These are phyloP conservation scores for Grammothele lineata DNA, from an alignment of 768 basidiomycete species.

Conservation along the genomic window DNA sequence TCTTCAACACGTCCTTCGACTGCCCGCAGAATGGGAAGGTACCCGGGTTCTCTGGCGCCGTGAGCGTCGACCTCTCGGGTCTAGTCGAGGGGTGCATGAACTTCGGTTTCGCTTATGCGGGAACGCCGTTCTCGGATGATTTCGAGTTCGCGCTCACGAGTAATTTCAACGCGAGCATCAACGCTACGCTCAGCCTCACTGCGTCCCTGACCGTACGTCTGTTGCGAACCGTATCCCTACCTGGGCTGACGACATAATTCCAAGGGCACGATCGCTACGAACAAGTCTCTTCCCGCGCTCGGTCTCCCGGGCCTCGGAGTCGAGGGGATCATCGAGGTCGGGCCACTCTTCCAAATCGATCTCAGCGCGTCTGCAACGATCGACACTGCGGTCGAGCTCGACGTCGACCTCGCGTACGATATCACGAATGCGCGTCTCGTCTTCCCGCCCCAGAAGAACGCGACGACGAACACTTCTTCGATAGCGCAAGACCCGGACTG, in stretches of 20 bases:
- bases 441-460: conserved; percentile 34
- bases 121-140: conserved; percentile 32
- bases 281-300: conserved; percentile 35
- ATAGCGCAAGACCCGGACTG: neutral
- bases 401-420: conserved; percentile 39
- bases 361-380: conserved; percentile 24
- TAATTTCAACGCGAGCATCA: conserved; percentile 32
- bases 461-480: neutral
- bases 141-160: conserved; percentile 28
- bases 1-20: conserved; percentile 14
- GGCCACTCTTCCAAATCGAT: conserved; percentile 42
- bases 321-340: conserved; percentile 44
- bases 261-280: too few relatives aligned
- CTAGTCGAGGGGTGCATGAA: conserved; percentile 29
- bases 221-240: too few relatives aligned
- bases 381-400: conserved; percentile 36
- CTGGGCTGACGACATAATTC: too few relatives aligned
- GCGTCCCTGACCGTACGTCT: conserved; percentile 3
- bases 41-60: conserved; percentile 14
- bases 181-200: conserved; percentile 40
- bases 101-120: conserved; percentile 37
- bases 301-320: conserved; percentile 48
- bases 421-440: conserved; percentile 36
- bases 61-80: conserved; percentile 22
- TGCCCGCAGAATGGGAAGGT: conserved; percentile 16